Conservation (phyloP, 345 rosid genomes). For the Lepidium sativum region DNA sequence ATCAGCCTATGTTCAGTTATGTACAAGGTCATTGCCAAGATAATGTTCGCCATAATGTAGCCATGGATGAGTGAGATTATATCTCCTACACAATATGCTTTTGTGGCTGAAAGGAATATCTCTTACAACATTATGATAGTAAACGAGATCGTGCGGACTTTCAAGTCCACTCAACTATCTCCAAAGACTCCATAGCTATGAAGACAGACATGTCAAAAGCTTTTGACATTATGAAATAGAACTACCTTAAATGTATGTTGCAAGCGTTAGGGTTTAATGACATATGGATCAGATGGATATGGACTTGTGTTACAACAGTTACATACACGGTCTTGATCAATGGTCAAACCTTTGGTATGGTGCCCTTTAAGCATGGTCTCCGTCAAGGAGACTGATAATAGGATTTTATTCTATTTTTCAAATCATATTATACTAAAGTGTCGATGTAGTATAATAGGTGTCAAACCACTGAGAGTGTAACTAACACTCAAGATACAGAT, state of each 20-base stretch:
- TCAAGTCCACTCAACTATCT: background rate
- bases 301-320: background rate
- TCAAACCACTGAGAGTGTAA: no score
- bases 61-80: background rate
- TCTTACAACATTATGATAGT: background rate
- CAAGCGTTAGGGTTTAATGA: background rate
- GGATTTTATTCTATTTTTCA: no score
- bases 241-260: no score
- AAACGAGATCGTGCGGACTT: background rate
- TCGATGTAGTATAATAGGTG: no score
- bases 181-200: background rate
- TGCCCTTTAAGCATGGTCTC: background rate
- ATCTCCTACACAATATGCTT: background rate
- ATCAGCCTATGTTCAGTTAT: no score
- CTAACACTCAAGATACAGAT: no score
- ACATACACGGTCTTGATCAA: background rate
- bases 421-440: no score
- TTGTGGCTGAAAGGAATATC: background rate
- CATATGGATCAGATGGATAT: rapidly evolving
- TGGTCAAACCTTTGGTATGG: rapidly evolving
- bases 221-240: background rate
- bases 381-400: background rate
- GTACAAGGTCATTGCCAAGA: no score
- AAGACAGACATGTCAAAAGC: background rate
- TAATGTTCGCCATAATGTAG: no score